Evolutionary conservation across 2,329 filamentous ascomycete genomes (phyloP).

Genomic region (Fusarium goolgardi): DNA sequence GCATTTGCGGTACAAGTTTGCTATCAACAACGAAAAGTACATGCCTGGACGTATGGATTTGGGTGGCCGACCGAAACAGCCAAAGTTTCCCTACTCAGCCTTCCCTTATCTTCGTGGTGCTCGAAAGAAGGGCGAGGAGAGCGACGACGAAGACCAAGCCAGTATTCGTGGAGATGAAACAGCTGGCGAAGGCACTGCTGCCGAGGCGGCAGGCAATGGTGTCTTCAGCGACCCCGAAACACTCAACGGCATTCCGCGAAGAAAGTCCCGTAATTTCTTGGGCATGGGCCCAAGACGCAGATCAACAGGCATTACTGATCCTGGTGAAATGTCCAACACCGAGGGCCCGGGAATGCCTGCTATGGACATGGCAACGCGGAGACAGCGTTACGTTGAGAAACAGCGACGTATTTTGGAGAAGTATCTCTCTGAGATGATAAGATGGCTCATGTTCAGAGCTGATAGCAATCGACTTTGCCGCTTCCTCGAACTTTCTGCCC

Average conservation of each 20-base stretch:
- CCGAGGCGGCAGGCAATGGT: conserved; percentile 71
- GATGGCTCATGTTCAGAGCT: conserved; percentile 95
- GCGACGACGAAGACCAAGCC: conserved; percentile 75
- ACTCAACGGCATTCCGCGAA: conserved; percentile 53
- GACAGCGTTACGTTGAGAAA: conserved; percentile 77
- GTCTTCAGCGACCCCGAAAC: conserved; percentile 52
- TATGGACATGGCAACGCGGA: conserved; percentile 58
- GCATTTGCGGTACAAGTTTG: conserved; percentile 92
- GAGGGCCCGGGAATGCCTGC: conserved; percentile 60
- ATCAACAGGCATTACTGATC: conserved; percentile 63
- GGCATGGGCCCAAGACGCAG: conserved; percentile 61
- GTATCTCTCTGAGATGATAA: conserved; percentile 93
- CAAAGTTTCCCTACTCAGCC: conserved; percentile 87
- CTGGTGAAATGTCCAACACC: conserved; percentile 57
- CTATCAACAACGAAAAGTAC: conserved; percentile 85
- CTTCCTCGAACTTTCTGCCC: conserved; percentile 92
- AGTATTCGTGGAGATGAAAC: conserved; percentile 58
- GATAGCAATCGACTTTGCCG: conserved; percentile 97
- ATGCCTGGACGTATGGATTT: conserved; percentile 74
- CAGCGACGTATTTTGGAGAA: conserved; percentile 88
- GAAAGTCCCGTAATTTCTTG: conserved; percentile 66
- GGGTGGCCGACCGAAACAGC: conserved; percentile 80
- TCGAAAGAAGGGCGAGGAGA: conserved; percentile 81
- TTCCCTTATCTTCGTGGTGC: conserved; percentile 90
- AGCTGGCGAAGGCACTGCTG: conserved; percentile 65